These are phyloP conservation scores for Rhodotorula paludigena DNA, from an alignment of 768 basidiomycete species.

Conservation along the genomic window DNA sequence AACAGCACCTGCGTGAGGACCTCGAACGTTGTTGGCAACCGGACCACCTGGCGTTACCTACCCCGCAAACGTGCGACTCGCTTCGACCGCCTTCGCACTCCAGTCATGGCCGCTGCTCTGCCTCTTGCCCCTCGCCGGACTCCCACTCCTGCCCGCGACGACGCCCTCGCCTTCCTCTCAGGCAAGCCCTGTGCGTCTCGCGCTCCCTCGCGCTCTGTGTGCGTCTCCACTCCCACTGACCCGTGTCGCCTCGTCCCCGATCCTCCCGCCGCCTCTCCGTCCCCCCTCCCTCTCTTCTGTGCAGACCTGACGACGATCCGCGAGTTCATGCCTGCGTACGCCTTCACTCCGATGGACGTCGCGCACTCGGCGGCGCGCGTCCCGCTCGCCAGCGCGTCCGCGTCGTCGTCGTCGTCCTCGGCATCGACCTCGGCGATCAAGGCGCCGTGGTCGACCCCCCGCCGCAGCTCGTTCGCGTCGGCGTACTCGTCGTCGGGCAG, in stretches of 20 bases:
- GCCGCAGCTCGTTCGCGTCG: constrained; percentile 7
- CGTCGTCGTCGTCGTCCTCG: neutral
- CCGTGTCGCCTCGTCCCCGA: no score
- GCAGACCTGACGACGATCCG: constrained; percentile 1
- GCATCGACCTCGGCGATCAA: neutral
- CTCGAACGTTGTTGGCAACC: no score
- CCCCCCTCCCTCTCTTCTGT: neutral
- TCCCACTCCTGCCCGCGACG: neutral
- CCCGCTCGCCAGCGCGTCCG: no score
- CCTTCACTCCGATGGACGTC: neutral
- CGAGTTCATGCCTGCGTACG: neutral
- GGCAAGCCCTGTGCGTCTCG: neutral
- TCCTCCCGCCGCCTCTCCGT: no score
- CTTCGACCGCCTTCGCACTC: neutral
- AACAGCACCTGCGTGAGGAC: no score
- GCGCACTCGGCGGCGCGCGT: no score
- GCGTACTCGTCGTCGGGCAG: neutral
- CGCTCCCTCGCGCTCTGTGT: no score
- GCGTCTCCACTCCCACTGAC: no score
- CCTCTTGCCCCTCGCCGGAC: neutral
- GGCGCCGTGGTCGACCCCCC: neutral
- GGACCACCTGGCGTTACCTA: no score
- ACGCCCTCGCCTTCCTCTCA: neutral
- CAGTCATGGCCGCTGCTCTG: neutral
- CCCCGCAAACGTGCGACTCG: no score